A percentile compares a stretch with the other conserved stretches of the same genome.
Conservation (phyloP, 2,329 filamentous ascomycete species). For the Fusarium equiseti region DNA sequence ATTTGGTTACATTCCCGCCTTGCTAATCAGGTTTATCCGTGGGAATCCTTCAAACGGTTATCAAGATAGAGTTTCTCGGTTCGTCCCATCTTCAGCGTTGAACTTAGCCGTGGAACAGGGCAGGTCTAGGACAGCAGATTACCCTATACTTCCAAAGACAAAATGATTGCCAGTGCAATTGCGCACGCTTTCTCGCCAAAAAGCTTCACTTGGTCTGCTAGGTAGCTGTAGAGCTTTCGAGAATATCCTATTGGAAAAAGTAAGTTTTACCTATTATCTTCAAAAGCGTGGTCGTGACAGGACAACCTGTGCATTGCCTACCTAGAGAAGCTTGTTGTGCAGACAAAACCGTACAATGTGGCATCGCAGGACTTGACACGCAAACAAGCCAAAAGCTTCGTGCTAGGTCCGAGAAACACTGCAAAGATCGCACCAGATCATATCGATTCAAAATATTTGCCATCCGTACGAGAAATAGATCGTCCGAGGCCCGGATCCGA, state of each 20-base stretch:
- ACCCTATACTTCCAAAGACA: background rate
- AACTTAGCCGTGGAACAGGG: background rate
- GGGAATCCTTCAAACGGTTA: background rate
- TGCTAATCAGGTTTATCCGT: slow-evolving; percentile 6
- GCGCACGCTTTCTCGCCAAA: background rate
- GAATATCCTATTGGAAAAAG: background rate
- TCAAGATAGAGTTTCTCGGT: background rate
- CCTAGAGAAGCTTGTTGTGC: background rate
- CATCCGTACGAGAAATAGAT: slow-evolving; percentile 20
- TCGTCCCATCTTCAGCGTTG: background rate
- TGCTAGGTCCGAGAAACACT: background rate
- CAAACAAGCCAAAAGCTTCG: slow-evolving; percentile 2
- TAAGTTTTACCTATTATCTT: no score
- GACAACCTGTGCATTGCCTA: no score
- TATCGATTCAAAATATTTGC: background rate
- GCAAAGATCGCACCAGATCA: background rate
- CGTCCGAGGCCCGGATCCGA: slow-evolving; percentile 32
- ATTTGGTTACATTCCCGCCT: slow-evolving; percentile 14
- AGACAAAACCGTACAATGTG: background rate
- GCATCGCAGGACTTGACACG: background rate
- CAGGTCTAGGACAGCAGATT: background rate
- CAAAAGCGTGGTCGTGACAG: no score
- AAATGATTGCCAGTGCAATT: background rate
- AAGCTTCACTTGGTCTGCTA: background rate
- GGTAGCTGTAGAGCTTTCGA: background rate